Conservation (phyloP, 202 grass and related monocot genomes). For the Setaria italica region DNA sequence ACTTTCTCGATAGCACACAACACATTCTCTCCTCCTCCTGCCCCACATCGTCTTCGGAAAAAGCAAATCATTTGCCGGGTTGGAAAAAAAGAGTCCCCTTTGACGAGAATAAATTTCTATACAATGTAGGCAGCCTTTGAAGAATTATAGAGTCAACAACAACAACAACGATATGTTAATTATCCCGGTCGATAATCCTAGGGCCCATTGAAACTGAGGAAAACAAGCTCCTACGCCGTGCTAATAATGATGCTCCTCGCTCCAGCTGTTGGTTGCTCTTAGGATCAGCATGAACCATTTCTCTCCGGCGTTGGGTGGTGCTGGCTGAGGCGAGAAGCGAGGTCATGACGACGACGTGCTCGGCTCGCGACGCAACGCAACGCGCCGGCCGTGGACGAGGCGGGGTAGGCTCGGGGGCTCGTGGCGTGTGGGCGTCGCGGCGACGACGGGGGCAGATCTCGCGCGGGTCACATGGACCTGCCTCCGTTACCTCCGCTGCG, state of each 20-base stretch:
- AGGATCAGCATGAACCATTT: too few species aligned
- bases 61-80: not conserved
- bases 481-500: not conserved
- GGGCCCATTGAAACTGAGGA: too few species aligned
- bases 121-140: not conserved
- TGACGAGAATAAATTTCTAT: not conserved
- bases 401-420: too few species aligned
- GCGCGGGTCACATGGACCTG: constrained; percentile 20
- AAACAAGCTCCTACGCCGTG: too few species aligned
- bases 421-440: too few species aligned
- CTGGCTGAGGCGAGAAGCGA: not conserved
- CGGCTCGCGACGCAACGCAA: too few species aligned
- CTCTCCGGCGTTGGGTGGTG: not conserved
- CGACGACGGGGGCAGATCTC: constrained; percentile 10
- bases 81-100: not conserved
- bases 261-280: too few species aligned
- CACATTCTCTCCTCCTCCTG: not conserved
- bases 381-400: too few species aligned
- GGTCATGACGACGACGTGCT: not conserved
- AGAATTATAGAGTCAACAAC: not conserved
- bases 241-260: too few species aligned
- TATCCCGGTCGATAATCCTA: too few species aligned
- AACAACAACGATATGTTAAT: not conserved
- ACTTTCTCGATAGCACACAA: not conserved
- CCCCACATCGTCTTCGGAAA: not conserved